These are phyloP conservation scores for Byssothecium circinans DNA, from an alignment of 2,329 filamentous ascomycete genomes.

Conservation along the genomic window DNA sequence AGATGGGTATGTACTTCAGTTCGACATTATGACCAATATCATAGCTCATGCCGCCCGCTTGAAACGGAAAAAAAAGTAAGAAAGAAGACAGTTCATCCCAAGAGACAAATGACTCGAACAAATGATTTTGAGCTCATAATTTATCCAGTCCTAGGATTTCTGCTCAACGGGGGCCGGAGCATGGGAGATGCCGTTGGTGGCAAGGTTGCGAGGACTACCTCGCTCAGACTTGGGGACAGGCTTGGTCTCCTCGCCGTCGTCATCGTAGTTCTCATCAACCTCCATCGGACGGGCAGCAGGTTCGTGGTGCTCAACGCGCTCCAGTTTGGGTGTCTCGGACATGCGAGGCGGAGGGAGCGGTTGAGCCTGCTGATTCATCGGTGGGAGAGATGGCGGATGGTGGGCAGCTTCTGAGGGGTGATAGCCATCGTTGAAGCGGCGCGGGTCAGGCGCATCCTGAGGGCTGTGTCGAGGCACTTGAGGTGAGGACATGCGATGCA, in stretches of 20 bases:
- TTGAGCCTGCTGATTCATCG: conserved; percentile 49
- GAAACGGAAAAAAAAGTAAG: background rate
- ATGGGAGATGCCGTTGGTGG: conserved; percentile 38
- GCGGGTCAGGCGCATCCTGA: conserved; percentile 58
- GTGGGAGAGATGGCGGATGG: conserved; percentile 68
- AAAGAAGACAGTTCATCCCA: no score
- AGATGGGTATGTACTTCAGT: background rate
- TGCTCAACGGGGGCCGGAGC: conserved; percentile 40
- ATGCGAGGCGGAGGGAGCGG: conserved; percentile 58
- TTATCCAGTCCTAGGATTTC: conserved; percentile 25
- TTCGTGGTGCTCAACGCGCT: conserved; percentile 61
- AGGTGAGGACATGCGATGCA: conserved; percentile 51
- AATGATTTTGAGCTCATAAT: no score
- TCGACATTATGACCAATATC: background rate
- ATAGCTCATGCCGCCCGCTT: background rate
- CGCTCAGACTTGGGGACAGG: conserved; percentile 49
- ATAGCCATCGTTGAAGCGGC: conserved; percentile 75
- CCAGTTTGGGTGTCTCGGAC: conserved; percentile 52
- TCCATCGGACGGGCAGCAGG: conserved; percentile 94
- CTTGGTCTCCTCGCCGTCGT: conserved; percentile 84
- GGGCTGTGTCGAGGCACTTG: conserved; percentile 77
- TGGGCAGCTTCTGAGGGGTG: conserved; percentile 93
- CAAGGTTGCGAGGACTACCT: conserved; percentile 45
- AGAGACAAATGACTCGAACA: no score
- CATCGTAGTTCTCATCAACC: conserved; percentile 96